Base-by-base conservation (phyloP, 1,284 basidiomycete genomes). In the Cryptococcus jaspeensis region DNA sequence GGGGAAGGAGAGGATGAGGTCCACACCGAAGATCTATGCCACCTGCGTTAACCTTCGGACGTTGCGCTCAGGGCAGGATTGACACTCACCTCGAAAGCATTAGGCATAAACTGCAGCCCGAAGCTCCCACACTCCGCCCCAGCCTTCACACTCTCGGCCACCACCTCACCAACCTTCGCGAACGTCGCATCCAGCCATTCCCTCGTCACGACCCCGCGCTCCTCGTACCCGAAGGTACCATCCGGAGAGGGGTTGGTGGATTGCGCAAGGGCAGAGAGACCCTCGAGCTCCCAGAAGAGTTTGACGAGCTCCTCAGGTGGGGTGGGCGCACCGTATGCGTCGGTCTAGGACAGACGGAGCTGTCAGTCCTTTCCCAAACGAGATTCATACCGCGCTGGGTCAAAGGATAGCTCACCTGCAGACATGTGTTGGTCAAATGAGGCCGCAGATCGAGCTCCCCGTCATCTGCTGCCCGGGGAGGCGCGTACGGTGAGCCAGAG, bases 341-440 rank as follows among this genome's bases (percentile, higher is more conserved):
- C 83, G 13, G 75, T 73, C 70, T 72, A 55, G 25, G 12, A 4
- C 1, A 44, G 7, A 3, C 23, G 23, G n/a, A n/a, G n/a, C n/a
- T n/a, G n/a, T n/a, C n/a, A n/a, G n/a, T n/a, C n/a, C n/a, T n/a
- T n/a, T n/a, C n/a, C n/a, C n/a, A n/a, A n/a, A n/a, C n/a, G n/a
- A n/a, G n/a, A n/a, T n/a, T n/a, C n/a, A n/a, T n/a, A n/a, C n/a
- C n/a, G n/a, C n/a, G n/a, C n/a, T n/a, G n/a, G n/a, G n/a, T n/a
- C n/a, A n/a, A n/a, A n/a, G n/a, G 12, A 15, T 13, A 12, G 40
- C 64, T 63, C 12, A 78, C 82, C 75, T 97, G 95, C n/a, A 97
- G 80, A 43, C 91, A 94, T 0, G 96, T 97, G 71, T 99, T 99
- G 39, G 95, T 99, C 18, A 99, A 80, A 75, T 99, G 96, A 0